Percentiles rank a stretch among this genome's conserved stretches.
Evolutionary conservation across 306 rosid genomes (phyloP).

Genomic region (Prosopis cineraria): DNA sequence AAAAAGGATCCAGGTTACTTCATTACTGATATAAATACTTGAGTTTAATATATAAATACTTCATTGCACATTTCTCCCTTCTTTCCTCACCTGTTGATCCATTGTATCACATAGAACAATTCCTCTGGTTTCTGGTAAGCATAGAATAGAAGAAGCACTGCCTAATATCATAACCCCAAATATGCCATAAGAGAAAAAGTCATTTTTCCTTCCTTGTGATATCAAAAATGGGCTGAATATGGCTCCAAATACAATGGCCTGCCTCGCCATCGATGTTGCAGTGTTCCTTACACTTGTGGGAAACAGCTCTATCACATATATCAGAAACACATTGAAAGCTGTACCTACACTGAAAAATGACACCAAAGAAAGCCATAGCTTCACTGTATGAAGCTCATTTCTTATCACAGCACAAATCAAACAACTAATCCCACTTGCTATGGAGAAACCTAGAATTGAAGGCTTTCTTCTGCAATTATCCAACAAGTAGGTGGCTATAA

Average conservation of each 20-base stretch:
- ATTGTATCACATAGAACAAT: conserved; percentile 43
- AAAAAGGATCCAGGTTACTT: no score
- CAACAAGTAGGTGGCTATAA: background rate
- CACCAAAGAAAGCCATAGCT: conserved; percentile 25
- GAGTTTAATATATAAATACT: no score
- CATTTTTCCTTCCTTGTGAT: conserved; percentile 40
- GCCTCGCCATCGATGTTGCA: conserved; percentile 45
- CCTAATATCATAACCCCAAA: conserved; percentile 32
- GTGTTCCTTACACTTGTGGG: conserved; percentile 59
- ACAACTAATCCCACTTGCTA: conserved; percentile 24
- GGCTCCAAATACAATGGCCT: conserved; percentile 36
- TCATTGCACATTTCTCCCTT: no score
- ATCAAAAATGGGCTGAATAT: conserved; percentile 31
- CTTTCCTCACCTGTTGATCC: conserved; percentile 39
- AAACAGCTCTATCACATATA: conserved; percentile 48
- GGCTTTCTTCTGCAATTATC: background rate
- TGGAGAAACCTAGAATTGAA: conserved; percentile 3
- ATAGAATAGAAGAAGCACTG: conserved; percentile 13
- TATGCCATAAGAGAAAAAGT: conserved; percentile 23
- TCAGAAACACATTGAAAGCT: conserved; percentile 34
- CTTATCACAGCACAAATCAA: background rate
- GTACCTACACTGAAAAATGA: conserved; percentile 29
- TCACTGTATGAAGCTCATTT: background rate
- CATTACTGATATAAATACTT: no score
- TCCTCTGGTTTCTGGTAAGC: conserved; percentile 40